Conservation (phyloP, 2,329 filamentous ascomycete genomes). For the Seiridium cupressi region DNA sequence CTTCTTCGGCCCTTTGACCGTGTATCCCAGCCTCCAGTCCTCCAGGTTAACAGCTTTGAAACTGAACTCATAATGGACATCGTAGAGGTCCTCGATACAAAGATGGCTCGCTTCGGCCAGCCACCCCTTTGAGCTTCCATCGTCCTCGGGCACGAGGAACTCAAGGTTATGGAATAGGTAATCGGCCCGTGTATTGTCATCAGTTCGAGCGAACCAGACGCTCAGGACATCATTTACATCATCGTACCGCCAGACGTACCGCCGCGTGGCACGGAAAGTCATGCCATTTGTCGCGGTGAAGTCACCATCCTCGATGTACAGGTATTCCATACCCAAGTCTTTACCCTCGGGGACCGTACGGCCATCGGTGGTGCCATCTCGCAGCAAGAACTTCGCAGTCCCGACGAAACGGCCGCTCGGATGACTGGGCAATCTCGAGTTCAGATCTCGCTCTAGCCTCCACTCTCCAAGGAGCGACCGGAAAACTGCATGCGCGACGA, state of each 20-base stretch:
- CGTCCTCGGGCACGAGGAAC: slow-evolving; percentile 42
- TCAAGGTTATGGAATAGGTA: slow-evolving; percentile 76
- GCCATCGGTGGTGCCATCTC: slow-evolving; percentile 56
- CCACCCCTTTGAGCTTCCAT: slow-evolving; percentile 46
- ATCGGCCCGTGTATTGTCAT: slow-evolving; percentile 61
- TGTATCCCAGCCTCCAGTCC: slow-evolving; percentile 61
- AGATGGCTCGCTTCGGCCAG: slow-evolving; percentile 65
- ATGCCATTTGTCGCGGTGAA: slow-evolving; percentile 58
- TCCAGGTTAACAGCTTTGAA: slow-evolving; percentile 57
- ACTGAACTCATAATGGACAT: slow-evolving; percentile 66
- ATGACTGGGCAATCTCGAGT: slow-evolving; percentile 52
- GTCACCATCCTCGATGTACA: slow-evolving; percentile 67
- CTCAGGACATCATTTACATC: slow-evolving; percentile 59
- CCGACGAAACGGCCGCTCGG: slow-evolving; percentile 66
- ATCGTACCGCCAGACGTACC: slow-evolving; percentile 73
- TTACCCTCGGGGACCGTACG: slow-evolving; percentile 23
- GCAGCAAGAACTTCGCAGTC: slow-evolving; percentile 62
- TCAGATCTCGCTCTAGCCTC: slow-evolving; percentile 58
- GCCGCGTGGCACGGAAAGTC: slow-evolving; percentile 58
- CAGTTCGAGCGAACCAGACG: slow-evolving; percentile 70
- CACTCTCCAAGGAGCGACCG: slow-evolving; percentile 69
- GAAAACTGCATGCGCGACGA: slow-evolving; percentile 67
- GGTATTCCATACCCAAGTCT: slow-evolving; percentile 54
- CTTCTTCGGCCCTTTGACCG: slow-evolving; percentile 70
- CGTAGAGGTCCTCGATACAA: slow-evolving; percentile 70